phyloP scores from a whole-genome alignment of 768 basidiomycete genomes.

The Boletus tomentosulus region DNA sequence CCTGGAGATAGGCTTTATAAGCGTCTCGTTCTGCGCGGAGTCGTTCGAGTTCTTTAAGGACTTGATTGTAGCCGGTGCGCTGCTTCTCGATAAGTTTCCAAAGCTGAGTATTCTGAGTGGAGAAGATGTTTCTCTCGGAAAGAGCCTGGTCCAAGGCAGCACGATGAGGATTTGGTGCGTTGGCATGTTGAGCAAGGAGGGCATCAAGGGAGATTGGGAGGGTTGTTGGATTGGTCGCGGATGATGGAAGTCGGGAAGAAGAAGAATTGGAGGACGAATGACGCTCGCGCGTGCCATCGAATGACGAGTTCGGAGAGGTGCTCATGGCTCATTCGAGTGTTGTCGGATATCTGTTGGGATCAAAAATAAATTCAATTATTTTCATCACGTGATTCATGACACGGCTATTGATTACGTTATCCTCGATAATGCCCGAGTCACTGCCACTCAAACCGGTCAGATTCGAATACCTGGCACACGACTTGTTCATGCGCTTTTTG shows the following conservation, averaged over 20 bases:
- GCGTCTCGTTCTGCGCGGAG: constrained; percentile 76
- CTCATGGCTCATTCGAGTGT: constrained; percentile 13
- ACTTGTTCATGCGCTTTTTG: constrained; percentile 3
- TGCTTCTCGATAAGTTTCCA: constrained; percentile 97
- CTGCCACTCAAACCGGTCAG: too few relatives aligned
- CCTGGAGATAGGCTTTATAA: constrained; percentile 36
- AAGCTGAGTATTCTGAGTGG: constrained; percentile 82
- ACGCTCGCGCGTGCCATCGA: constrained; percentile 22
- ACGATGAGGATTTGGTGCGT: constrained; percentile 47
- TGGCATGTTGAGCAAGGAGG: constrained; percentile 52
- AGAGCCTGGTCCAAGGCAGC: constrained; percentile 73
- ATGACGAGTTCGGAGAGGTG: constrained; percentile 9
- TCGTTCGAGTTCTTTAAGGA: constrained; percentile 82
- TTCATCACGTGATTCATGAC: neutral
- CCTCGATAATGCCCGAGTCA: neutral
- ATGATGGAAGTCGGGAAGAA: constrained; percentile 15
- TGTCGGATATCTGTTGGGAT: neutral
- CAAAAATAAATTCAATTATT: constrained; percentile 1
- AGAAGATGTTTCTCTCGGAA: constrained; percentile 74
- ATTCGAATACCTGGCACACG: neutral
- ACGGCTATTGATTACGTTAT: neutral
- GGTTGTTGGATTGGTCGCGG: constrained; percentile 27
- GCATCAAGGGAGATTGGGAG: constrained; percentile 45
- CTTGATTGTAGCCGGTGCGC: constrained; percentile 71
- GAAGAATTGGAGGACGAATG: constrained; percentile 13